Base-by-base conservation (phyloP, 2,329 filamentous ascomycete genomes). In the Pseudocercospora crystallina region DNA sequence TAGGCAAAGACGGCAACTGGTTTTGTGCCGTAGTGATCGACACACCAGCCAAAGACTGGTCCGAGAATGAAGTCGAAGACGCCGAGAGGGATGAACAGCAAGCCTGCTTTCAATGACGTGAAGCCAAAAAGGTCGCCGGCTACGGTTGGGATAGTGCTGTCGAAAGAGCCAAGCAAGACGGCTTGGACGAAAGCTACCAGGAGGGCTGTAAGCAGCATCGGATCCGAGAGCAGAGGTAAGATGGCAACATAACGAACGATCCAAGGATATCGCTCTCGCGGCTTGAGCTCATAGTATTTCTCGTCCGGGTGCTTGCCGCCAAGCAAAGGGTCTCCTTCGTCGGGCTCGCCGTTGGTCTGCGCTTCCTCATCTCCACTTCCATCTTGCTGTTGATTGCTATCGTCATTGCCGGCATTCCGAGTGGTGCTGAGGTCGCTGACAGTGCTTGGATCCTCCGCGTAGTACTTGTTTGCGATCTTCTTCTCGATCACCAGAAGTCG, bases 401-500 rank as follows among this genome's bases (percentile, higher is more conserved):
- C 52, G 44, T 8, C 38, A 8, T 58, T 37, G 2, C 52, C 47
- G 11, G 59, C 45, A 30, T 43, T 49, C 8, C 56, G 49, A 10
- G 58, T 52, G 2, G 60, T 54, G 15, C 43, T 52, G 13, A 52
- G 41, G 13, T 61, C 59, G 20, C 44, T 53, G n/a, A 51, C 55
- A n/a, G 52, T 47, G 29, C 61, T 56, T 8, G 61, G 55, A 34
- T 69, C 65, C 11, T 60, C 45, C 1, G 56, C 53, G 38, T 69
- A 63, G 46, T 79, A 81, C 53, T 70, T 71, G 8, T 65, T 65
- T 0, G 81, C 81, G 1, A 76, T 73, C 61, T 80, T 82, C 66
- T 83, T 84, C 66, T 86, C 83, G n/a, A 86, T 75, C 45, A 86
- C 73, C 5, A 81, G 63, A 0, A 83, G 59, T 10, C 84, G 77